Base-by-base conservation (phyloP, 2,329 filamentous ascomycete genomes). In the Exophiala phaeomuriformis region DNA sequence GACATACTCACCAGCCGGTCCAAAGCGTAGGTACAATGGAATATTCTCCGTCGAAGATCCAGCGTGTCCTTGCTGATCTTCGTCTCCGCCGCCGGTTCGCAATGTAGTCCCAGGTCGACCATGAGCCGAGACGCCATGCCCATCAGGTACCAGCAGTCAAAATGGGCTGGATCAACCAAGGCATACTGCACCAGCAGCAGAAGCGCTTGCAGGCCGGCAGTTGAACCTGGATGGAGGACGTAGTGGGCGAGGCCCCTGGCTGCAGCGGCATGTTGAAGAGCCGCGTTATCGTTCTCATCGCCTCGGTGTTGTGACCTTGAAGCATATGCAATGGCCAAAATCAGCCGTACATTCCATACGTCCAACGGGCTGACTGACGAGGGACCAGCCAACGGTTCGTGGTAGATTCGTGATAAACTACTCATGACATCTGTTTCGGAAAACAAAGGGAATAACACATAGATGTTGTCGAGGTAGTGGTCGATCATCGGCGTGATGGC, bases 101-200 rank as follows among this genome's bases (percentile, higher is more conserved):
- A 91, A 68, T 97, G 93, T 53, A 94, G 83, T 5, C 93, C 93
- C 31, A 96, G 73, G 71, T 98, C 93, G 27, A 96, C 80, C 65
- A 91, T 83, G 4, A 90, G 88, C 53, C 91, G 82, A 39, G 88
- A 88, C 4, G 91, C 90, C 67, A 93, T 90, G 4, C 91, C 93
- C 52, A 96, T 87, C 57, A 96, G 72, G 60, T 93, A 90, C 90
- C 93, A 97, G 63, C 86, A 89, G 65, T 95, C 90, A 65, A 95
- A 96, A 66, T 94, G 89, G 40, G 84, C 81, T 1, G 91, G 90
- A 63, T 97, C 90, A 47, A 95, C 76, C 74, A 93, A 86, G 2
- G 91, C 85, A 68, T 95, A 97, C 63, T 95, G 83, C 0, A 89
- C 90, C 49, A 97, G 79, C 1, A 97, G 76, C 2, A 96, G 71